Evolutionary conservation across 2,329 filamentous ascomycete species (phyloP).

Genomic region (Tothia fuscella): DNA sequence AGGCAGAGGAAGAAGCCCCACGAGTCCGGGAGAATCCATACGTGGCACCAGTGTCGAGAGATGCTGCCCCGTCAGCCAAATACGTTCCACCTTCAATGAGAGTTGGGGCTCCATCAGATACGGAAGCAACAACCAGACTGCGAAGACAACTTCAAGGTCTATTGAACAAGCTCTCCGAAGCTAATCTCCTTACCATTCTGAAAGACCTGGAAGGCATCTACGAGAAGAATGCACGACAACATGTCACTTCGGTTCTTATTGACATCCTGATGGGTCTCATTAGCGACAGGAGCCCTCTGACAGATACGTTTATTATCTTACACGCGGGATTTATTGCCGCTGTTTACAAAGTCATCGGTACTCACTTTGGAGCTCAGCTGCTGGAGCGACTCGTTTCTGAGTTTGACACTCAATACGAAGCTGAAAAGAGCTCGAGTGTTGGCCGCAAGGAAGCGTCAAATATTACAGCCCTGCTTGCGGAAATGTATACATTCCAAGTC

Average conservation of each 20-base stretch:
- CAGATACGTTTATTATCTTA: constrained; percentile 83
- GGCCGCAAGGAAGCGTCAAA: constrained; percentile 57
- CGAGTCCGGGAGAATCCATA: constrained; percentile 75
- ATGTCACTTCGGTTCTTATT: constrained; percentile 71
- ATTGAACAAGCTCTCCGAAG: constrained; percentile 85
- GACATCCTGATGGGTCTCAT: constrained; percentile 69
- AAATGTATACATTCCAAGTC: constrained; percentile 87
- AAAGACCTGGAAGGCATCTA: constrained; percentile 76
- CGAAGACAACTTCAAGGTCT: constrained; percentile 75
- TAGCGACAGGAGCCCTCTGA: constrained; percentile 62
- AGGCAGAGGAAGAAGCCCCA: constrained; percentile 19
- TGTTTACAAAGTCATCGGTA: constrained; percentile 74
- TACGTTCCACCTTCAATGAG: constrained; percentile 84
- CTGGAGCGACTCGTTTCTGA: constrained; percentile 65
- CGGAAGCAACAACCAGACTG: constrained; percentile 56
- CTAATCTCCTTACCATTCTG: constrained; percentile 76
- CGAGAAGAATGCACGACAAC: constrained; percentile 69
- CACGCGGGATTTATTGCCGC: constrained; percentile 83
- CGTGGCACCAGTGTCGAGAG: constrained; percentile 68
- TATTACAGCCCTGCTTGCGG: constrained; percentile 67
- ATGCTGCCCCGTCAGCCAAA: constrained; percentile 44
- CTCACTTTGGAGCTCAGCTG: constrained; percentile 80
- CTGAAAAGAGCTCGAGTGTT: constrained; percentile 22
- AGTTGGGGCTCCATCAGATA: constrained; percentile 48
- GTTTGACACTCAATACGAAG: constrained; percentile 55